Percentiles rank a stretch among this genome's conserved stretches.
Conservation (phyloP, 192 early-diverging fungal genomes). For the Rhizophagus prolifer region DNA sequence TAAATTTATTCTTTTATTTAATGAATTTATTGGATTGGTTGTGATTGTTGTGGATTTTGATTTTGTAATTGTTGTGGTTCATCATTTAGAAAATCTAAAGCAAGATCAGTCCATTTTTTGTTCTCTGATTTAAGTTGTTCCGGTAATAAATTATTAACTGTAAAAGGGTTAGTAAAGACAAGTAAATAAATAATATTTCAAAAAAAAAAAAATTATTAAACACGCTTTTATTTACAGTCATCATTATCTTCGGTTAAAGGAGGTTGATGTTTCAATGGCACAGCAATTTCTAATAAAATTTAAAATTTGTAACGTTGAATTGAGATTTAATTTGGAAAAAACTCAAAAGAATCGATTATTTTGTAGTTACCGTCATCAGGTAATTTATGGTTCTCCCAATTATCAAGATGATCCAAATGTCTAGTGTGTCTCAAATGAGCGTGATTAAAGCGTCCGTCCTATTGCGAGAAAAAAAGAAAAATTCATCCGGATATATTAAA, state of each 20-base stretch:
- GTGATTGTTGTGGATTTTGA: neutral
- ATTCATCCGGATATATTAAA: neutral
- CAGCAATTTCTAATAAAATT: constrained; percentile 6
- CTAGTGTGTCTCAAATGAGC: constrained; percentile 13
- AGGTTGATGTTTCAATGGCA: constrained; percentile 15
- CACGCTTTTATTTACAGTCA: neutral
- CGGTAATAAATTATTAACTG: neutral
- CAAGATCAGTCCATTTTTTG: neutral
- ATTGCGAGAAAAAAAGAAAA: neutral
- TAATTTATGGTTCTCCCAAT: constrained; percentile 20
- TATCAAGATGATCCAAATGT: constrained; percentile 28
- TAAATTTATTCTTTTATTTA: neutral
- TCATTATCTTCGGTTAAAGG: constrained; percentile 7
- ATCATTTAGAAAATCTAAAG: neutral
- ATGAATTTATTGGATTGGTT: neutral
- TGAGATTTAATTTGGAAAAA: neutral
- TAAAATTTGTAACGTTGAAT: neutral
- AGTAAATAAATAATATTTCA: too few relatives aligned
- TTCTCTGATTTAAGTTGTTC: neutral
- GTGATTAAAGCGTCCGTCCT: constrained; percentile 28
- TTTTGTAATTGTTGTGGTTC: neutral
- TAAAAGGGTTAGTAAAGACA: neutral
- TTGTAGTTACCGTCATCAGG: constrained; percentile 9
- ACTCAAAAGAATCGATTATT: neutral
- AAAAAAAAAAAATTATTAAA: neutral